These are phyloP conservation scores for Fusarium burgessii DNA, from an alignment of 2,329 filamentous ascomycete genomes.

Conservation along the genomic window DNA sequence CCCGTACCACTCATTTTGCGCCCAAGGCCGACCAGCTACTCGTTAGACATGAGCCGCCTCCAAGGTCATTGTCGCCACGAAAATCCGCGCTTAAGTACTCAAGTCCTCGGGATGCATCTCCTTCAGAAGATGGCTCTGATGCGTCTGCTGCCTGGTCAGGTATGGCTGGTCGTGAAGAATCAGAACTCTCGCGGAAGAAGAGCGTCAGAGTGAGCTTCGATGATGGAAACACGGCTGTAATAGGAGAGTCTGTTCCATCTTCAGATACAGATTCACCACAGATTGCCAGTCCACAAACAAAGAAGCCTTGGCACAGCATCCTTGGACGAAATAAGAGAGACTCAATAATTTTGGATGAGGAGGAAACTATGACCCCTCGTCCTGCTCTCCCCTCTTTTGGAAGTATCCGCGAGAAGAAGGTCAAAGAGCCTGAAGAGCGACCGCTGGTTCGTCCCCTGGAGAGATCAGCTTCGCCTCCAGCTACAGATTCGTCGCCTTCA, in stretches of 20 bases:
- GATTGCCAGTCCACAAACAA: constrained; percentile 52
- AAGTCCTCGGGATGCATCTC: constrained; percentile 65
- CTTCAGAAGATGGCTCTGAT: constrained; percentile 63
- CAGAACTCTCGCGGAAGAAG: constrained; percentile 66
- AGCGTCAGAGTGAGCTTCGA: constrained; percentile 83
- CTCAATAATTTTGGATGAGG: constrained; percentile 63
- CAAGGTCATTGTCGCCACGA: constrained; percentile 78
- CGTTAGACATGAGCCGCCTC: constrained; percentile 75
- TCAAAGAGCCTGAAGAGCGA: constrained; percentile 65
- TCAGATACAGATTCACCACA: constrained; percentile 56
- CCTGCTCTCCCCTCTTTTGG: constrained; percentile 81
- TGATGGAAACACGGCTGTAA: constrained; percentile 68
- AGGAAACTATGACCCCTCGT: constrained; percentile 78
- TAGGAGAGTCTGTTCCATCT: constrained; percentile 60
- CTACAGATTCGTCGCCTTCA: constrained; percentile 9
- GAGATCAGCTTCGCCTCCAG: constrained; percentile 45
- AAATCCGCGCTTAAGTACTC: constrained; percentile 80
- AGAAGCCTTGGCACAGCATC: constrained; percentile 64
- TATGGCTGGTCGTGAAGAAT: constrained; percentile 53
- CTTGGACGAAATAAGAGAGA: constrained; percentile 64
- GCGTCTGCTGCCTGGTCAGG: constrained; percentile 50
- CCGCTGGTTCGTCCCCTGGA: constrained; percentile 68
- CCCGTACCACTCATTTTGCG: constrained; percentile 75
- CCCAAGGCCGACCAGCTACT: constrained; percentile 65
- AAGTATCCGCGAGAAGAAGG: constrained; percentile 75